Base-by-base conservation (phyloP, 169 alveolate species). In the Plasmodium sp. region DNA sequence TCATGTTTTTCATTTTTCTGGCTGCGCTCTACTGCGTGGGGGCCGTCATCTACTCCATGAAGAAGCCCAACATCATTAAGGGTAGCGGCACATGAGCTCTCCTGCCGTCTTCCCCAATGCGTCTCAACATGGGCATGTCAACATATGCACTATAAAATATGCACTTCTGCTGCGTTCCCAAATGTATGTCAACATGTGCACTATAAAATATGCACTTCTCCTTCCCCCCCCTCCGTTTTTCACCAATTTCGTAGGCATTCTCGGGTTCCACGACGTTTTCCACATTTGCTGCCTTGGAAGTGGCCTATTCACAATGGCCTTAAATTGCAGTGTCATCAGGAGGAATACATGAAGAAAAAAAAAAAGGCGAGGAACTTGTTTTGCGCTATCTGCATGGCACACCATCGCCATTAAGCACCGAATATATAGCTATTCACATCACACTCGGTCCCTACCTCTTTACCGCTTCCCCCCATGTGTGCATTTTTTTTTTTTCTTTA, bases 211-310 rank as follows among this genome's bases (percentile, higher is more conserved):
- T 10, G 27, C 45, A 6, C n/a, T 56, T n/a, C 31, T 43, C 27
- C 16, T 4, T 67, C 31, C 5, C 33, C 22, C 14, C 48, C 22
- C 56, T 34, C 54, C 27, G 27, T 22, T 22, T 45, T 34, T 31
- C 22, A 7, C n/a, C n/a, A 22, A 3, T 34, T 80, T 80, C 73
- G 33, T 62, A 88, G 94, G 96, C 56, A 31, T 91, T 22, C 27
- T 96, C 39, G 97, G 92, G 67, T 96, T 93, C 91, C 97, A 96
- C 84, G 97, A 96, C 51, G 31, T 96, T 54, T 96, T 96, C 54
- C 97, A 96, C 85, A 67, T 95, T 54, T 96, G 95, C 62, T 96
- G 97, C 90, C 81, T 95, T 48, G 81, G 94, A 54, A 96, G 96
- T 56, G 86, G 92, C 39, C 67, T 92, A 9, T 71, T 91, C 39